Percentiles rank a stretch among this genome's conserved stretches.
Evolutionary conservation across 176 grass and related monocot species (phyloP).

Genomic region (Chloris gayana): DNA sequence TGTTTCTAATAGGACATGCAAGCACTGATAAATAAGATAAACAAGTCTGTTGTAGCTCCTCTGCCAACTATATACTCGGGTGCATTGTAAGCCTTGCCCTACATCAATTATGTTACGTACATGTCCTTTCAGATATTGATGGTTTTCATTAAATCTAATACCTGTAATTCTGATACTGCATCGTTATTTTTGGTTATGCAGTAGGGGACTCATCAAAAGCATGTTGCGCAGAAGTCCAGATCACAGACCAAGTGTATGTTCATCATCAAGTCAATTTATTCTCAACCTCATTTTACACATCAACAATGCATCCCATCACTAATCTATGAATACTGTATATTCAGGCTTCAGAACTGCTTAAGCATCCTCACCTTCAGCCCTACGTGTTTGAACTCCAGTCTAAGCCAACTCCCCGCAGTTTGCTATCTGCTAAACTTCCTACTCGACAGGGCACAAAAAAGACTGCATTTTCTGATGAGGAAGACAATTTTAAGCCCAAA

Average conservation of each 20-base stretch:
- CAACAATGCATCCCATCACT: background rate
- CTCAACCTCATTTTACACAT: conserved; percentile 13
- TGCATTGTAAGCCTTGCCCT: conserved; percentile 70
- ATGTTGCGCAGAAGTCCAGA: conserved; percentile 90
- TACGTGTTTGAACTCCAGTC: conserved; percentile 68
- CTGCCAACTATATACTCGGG: conserved; percentile 82
- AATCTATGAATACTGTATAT: conserved; percentile 21
- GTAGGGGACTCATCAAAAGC: conserved; percentile 92
- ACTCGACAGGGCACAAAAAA: conserved; percentile 37
- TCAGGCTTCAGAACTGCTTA: conserved; percentile 85
- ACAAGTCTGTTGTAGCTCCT: conserved; percentile 77
- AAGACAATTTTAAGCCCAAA: conserved; percentile 48
- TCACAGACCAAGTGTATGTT: conserved; percentile 92
- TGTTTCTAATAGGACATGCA: conserved; percentile 74
- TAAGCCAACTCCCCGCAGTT: conserved; percentile 50
- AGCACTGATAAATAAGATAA: conserved; percentile 96
- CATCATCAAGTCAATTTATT: background rate
- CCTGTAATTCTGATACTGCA: background rate
- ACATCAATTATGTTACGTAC: background rate
- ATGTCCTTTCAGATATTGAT: background rate
- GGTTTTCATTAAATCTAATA: background rate
- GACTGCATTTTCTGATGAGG: conserved; percentile 46
- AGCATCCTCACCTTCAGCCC: conserved; percentile 73
- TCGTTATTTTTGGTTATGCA: conserved; percentile 42
- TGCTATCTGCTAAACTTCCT: conserved; percentile 38